phyloP scores from a whole-genome alignment of 495 filamentous ascomycete species.

The Podospora appendiculata region DNA sequence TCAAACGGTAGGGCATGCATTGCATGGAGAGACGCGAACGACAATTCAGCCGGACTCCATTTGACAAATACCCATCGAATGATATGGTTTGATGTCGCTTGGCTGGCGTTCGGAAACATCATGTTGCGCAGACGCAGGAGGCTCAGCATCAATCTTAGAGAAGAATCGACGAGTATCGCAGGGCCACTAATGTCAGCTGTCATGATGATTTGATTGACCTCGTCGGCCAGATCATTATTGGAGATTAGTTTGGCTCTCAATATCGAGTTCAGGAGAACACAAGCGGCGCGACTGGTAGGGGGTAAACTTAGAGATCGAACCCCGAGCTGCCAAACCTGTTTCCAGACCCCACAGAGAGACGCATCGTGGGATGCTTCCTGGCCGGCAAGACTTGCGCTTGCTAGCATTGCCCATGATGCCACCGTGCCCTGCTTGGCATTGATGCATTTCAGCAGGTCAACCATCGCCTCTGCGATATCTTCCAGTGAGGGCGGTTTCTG shows the following conservation, averaged over 20 bases:
- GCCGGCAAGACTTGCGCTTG: slow-evolving; percentile 32
- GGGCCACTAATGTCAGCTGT: slow-evolving; percentile 77
- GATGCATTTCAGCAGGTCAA: slow-evolving; percentile 25
- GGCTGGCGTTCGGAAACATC: slow-evolving; percentile 56
- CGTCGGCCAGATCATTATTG: slow-evolving; percentile 53
- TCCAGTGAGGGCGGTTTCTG: slow-evolving; percentile 26
- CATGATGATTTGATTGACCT: slow-evolving; percentile 59
- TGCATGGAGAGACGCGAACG: slow-evolving; percentile 33
- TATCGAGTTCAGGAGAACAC: slow-evolving; percentile 63
- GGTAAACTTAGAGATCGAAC: slow-evolving; percentile 62
- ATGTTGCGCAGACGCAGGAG: slow-evolving; percentile 50
- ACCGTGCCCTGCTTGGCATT: slow-evolving; percentile 28
- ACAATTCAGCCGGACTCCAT: slow-evolving; percentile 56
- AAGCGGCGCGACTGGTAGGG: slow-evolving; percentile 69
- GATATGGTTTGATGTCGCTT: slow-evolving; percentile 58
- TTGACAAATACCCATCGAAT: slow-evolving; percentile 71
- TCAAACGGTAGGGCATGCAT: slow-evolving; percentile 33
- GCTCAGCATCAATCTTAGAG: slow-evolving; percentile 63
- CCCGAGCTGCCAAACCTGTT: slow-evolving; percentile 66
- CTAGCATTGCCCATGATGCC: slow-evolving; percentile 51
- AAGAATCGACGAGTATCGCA: slow-evolving; percentile 67
- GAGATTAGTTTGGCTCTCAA: slow-evolving; percentile 55
- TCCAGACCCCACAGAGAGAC: slow-evolving; percentile 45
- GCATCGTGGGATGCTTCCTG: slow-evolving; percentile 12
- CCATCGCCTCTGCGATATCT: slow-evolving; percentile 30